These are phyloP conservation scores for Plasmodium knowlesi DNA, from an alignment of 169 alveolate genomes.

Conservation along the genomic window DNA sequence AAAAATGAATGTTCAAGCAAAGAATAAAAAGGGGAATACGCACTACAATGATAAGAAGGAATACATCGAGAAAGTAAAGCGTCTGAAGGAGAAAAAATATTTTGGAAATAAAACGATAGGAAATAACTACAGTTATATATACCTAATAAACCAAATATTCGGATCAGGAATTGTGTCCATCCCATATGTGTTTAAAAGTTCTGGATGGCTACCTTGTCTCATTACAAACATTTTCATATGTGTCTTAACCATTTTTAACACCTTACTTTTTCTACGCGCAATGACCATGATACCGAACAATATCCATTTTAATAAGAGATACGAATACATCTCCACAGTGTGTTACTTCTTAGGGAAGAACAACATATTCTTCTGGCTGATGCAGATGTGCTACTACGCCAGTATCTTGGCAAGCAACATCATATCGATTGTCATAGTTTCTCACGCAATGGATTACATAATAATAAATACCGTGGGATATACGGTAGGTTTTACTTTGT, in stretches of 20 bases:
- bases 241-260: constrained; percentile 77
- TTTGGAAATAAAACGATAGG: constrained; percentile 75
- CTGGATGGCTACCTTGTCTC: constrained; percentile 82
- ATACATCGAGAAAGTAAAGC: constrained; percentile 54
- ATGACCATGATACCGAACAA: constrained; percentile 86
- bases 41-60: constrained; percentile 11
- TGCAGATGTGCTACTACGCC: constrained; percentile 78
- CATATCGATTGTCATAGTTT: constrained; percentile 77
- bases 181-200: constrained; percentile 79
- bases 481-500: constrained; percentile 79
- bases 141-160: constrained; percentile 69
- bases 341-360: constrained; percentile 82
- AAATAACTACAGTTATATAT: constrained; percentile 39
- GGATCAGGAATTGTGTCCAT: constrained; percentile 81
- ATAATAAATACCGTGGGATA: constrained; percentile 78
- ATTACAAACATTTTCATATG: constrained; percentile 76
- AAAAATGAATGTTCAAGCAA: not conserved
- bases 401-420: constrained; percentile 80
- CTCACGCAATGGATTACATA: constrained; percentile 82
- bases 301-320: constrained; percentile 83
- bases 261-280: constrained; percentile 82
- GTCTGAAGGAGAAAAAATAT: constrained; percentile 49
- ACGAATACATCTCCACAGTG: constrained; percentile 82
- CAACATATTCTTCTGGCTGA: constrained; percentile 75
- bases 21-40: not conserved